Evolutionary conservation across 2,329 filamentous ascomycete genomes (phyloP).

Genomic region (Xylariales sp.): DNA sequence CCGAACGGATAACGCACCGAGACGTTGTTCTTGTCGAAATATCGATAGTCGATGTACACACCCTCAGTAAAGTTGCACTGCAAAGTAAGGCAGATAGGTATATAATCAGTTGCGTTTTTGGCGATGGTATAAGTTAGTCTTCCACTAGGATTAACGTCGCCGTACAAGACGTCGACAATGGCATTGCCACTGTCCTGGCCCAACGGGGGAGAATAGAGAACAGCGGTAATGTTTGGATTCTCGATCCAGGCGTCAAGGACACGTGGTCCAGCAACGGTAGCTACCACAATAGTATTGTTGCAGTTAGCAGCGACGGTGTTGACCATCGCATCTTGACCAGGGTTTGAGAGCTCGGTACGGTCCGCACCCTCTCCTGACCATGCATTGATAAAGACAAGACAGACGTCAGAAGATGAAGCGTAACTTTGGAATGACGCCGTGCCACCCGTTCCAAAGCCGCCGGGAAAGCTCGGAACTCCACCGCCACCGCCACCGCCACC

Average conservation of each 20-base stretch:
- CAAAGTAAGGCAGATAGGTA: constrained; percentile 30
- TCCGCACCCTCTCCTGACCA: constrained; percentile 51
- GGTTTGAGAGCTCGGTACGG: constrained; percentile 14
- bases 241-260: constrained; percentile 52
- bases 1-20: constrained; percentile 52
- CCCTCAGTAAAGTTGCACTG: constrained; percentile 34
- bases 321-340: constrained; percentile 47
- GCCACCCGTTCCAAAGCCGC: constrained; percentile 5
- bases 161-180: constrained; percentile 58
- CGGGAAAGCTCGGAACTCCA: constrained; percentile 3
- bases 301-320: constrained; percentile 53
- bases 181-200: constrained; percentile 59
- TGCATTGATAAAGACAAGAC: constrained; percentile 62
- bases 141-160: constrained; percentile 53
- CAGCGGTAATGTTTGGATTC: constrained; percentile 56
- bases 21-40: constrained; percentile 46
- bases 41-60: constrained; percentile 48
- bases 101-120: constrained; percentile 42
- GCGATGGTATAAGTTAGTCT: constrained; percentile 56
- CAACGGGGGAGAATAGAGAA: constrained; percentile 55
- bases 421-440: constrained; percentile 11
- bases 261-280: constrained; percentile 60
- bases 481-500: constrained; percentile 6
- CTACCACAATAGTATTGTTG: constrained; percentile 65
- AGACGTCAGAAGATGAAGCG: constrained; percentile 17